Conservation (phyloP, 2,329 filamentous ascomycete species). For the Dactylonectria macrodidyma region DNA sequence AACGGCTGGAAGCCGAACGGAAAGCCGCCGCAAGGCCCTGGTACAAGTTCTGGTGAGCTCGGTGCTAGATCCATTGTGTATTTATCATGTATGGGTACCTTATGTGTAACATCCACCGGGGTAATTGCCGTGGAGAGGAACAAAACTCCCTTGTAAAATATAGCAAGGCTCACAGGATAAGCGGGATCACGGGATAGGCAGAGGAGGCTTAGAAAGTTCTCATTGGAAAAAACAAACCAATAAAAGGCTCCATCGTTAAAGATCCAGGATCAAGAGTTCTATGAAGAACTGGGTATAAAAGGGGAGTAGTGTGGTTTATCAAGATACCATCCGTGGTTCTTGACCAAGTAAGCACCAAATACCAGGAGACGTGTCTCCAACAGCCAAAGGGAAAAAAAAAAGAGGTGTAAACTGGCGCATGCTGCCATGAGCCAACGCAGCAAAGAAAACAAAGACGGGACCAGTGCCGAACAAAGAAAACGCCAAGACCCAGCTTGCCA, state of each 20-base stretch:
- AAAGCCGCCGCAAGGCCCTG: conserved; percentile 60
- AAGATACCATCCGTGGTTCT: conserved; percentile 11
- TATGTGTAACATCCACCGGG: conserved; percentile 35
- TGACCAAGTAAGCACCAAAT: conserved; percentile 23
- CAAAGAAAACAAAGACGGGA: conserved; percentile 1
- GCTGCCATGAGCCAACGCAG: background rate
- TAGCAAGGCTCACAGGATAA: conserved; percentile 9
- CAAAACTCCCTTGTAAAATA: conserved; percentile 33
- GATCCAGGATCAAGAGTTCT: conserved; percentile 7
- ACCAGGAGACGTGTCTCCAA: conserved; percentile 10
- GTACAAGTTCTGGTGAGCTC: conserved; percentile 70
- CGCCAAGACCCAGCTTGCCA: conserved; percentile 32
- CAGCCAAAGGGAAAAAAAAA: background rate
- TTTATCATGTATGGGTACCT: conserved; percentile 39
- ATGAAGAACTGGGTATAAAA: conserved; percentile 30
- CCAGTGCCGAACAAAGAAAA: background rate
- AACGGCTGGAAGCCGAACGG: conserved; percentile 50
- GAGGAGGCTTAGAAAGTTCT: conserved; percentile 14
- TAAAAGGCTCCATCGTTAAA: conserved; percentile 7
- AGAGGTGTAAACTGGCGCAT: conserved; percentile 4
- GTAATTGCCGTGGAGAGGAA: conserved; percentile 25
- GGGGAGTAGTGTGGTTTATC: conserved; percentile 14
- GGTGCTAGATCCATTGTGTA: conserved; percentile 6
- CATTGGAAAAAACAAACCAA: conserved; percentile 5
- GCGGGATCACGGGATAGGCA: conserved; percentile 13